These are phyloP conservation scores for Pseudogymnoascus sp. DNA, from an alignment of 2,329 filamentous ascomycete genomes.

Conservation along the genomic window DNA sequence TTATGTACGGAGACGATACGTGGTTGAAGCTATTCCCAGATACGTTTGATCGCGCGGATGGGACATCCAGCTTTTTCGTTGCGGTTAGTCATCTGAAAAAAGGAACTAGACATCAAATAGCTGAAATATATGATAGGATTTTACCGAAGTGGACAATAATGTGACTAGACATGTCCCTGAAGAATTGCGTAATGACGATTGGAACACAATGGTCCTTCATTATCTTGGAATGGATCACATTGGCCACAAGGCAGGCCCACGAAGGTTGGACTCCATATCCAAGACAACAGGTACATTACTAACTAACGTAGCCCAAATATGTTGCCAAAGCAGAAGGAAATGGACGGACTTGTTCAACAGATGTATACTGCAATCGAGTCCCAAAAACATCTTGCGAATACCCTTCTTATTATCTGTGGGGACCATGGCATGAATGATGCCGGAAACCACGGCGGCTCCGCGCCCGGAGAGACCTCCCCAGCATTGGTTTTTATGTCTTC, in stretches of 20 bases:
- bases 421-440: constrained; percentile 99
- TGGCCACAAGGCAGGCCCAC: constrained; percentile 88
- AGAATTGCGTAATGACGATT: constrained; percentile 72
- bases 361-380: constrained; percentile 72
- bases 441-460: constrained; percentile 92
- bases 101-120: constrained; percentile 22
- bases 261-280: constrained; percentile 46
- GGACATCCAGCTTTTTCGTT: constrained; percentile 96
- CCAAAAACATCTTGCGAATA: constrained; percentile 63
- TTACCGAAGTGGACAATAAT: constrained; percentile 95
- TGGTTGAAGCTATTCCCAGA: constrained; percentile 95
- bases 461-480: constrained; percentile 86
- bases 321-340: constrained; percentile 86
- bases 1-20: constrained; percentile 97
- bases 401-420: constrained; percentile 78
- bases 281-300: constrained; percentile 6
- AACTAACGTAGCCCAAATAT: constrained; percentile 63
- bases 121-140: constrained; percentile 57
- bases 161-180: constrained; percentile 81
- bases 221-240: constrained; percentile 96
- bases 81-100: constrained; percentile 55
- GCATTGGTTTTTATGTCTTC: constrained; percentile 88
- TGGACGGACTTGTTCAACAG: constrained; percentile 73
- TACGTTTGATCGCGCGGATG: constrained; percentile 80
- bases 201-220: constrained; percentile 90